Conservation (phyloP, 2,329 filamentous ascomycete genomes). For the Colletotrichum higginsianum region DNA sequence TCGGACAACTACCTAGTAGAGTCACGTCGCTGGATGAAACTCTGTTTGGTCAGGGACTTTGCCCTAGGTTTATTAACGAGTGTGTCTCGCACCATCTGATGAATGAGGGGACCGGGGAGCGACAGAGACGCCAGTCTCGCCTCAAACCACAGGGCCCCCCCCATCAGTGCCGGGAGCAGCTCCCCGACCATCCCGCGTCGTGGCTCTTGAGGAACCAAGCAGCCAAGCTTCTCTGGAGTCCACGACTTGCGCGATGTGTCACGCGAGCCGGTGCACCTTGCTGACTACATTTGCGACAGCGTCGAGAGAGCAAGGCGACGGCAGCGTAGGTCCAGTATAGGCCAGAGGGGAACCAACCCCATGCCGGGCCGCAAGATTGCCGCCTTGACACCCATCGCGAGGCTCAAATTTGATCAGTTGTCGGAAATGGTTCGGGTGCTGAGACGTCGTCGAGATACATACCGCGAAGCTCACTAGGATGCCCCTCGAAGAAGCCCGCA, state of each 20-base stretch:
- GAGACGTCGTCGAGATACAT: neutral
- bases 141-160: slow-evolving; percentile 19
- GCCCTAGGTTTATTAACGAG: slow-evolving; percentile 4
- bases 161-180: slow-evolving; percentile 9
- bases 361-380: slow-evolving; percentile 24
- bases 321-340: neutral
- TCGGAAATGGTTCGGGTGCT: slow-evolving; percentile 10
- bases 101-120: slow-evolving; percentile 16
- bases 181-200: slow-evolving; percentile 27
- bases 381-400: slow-evolving; percentile 23
- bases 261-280: slow-evolving; percentile 8
- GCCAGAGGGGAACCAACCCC: neutral
- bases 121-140: slow-evolving; percentile 24
- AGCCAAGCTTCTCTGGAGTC: neutral
- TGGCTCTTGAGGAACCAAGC: neutral
- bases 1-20: neutral
- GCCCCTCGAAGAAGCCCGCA: neutral
- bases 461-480: slow-evolving; percentile 25
- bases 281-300: slow-evolving; percentile 5
- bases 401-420: slow-evolving; percentile 34
- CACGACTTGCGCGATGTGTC: slow-evolving; percentile 13
- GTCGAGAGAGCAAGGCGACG: neutral
- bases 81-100: slow-evolving; percentile 16
- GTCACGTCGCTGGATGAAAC: slow-evolving; percentile 15
- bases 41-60: slow-evolving; percentile 11